phyloP scores from a whole-genome alignment of 495 filamentous ascomycete species.

The Penicillium argentinense region DNA sequence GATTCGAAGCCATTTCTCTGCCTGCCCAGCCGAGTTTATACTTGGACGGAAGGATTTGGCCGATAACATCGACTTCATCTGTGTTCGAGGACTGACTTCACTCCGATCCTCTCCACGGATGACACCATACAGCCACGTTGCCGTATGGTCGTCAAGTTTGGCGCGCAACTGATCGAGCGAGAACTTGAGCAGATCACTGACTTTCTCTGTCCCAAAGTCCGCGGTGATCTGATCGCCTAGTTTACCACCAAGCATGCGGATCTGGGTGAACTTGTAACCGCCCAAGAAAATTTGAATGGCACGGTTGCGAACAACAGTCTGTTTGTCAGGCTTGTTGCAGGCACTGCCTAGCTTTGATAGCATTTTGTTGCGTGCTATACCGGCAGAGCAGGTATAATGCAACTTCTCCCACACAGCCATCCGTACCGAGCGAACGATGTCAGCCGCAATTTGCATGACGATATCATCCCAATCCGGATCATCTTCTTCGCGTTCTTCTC shows the following conservation, averaged over 20 bases:
- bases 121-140: conserved; percentile 81
- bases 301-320: conserved; percentile 85
- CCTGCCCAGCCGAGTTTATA: conserved; percentile 80
- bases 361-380: conserved; percentile 90
- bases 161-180: conserved; percentile 75
- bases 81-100: conserved; percentile 87
- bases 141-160: conserved; percentile 82
- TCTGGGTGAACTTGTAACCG: conserved; percentile 92
- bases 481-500: conserved; percentile 69
- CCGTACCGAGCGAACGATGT: conserved; percentile 80
- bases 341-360: conserved; percentile 89
- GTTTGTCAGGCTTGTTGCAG: conserved; percentile 88
- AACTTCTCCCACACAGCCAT: conserved; percentile 62
- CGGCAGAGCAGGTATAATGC: conserved; percentile 87
- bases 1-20: conserved; percentile 81
- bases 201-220: conserved; percentile 74
- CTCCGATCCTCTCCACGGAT: conserved; percentile 83
- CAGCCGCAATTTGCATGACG: conserved; percentile 77
- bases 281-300: conserved; percentile 78
- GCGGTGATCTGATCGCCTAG: conserved; percentile 80
- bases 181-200: conserved; percentile 72
- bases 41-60: conserved; percentile 92
- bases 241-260: conserved; percentile 95
- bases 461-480: conserved; percentile 97
- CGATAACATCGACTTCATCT: conserved; percentile 97